These are phyloP conservation scores for Acacia crassicarpa DNA, from an alignment of 306 rosid genomes.

Conservation along the genomic window DNA sequence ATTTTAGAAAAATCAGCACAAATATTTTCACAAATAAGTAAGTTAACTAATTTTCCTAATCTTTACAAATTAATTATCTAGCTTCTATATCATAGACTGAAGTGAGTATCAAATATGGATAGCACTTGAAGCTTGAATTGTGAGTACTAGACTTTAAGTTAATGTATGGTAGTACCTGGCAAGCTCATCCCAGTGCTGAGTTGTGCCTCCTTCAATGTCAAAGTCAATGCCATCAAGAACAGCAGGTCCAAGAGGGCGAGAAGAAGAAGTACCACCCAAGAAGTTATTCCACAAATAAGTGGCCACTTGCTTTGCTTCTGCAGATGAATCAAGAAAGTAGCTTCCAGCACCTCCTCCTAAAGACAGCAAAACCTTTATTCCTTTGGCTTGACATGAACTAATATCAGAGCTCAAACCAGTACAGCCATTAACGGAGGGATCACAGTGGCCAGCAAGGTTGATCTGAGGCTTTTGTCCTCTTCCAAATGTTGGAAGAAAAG, in stretches of 20 bases:
- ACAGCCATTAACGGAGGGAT: slow-evolving; percentile 39
- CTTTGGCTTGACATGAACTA: slow-evolving; percentile 43
- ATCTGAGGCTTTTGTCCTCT: slow-evolving; percentile 40
- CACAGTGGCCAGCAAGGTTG: slow-evolving; percentile 47
- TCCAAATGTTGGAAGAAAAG: slow-evolving; percentile 47
- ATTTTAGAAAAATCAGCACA: too few relatives aligned
- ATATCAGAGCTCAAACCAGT: slow-evolving; percentile 28
- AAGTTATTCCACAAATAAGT: slow-evolving; percentile 48
- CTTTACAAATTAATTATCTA: too few relatives aligned
- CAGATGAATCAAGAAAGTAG: slow-evolving; percentile 34
- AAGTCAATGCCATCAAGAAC: slow-evolving; percentile 49
- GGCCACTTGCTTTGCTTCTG: slow-evolving; percentile 39
- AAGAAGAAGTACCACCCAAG: slow-evolving; percentile 43
- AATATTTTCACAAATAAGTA: too few relatives aligned
- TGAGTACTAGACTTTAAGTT: neutral
- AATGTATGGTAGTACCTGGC: slow-evolving; percentile 25
- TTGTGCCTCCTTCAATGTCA: slow-evolving; percentile 43
- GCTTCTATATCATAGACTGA: too few relatives aligned
- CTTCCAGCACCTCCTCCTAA: slow-evolving; percentile 45
- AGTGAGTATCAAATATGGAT: neutral
- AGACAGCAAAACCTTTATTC: slow-evolving; percentile 46
- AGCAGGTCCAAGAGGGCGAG: slow-evolving; percentile 49
- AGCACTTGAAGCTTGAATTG: neutral
- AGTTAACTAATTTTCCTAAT: too few relatives aligned
- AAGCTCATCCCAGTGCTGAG: slow-evolving; percentile 36